Evolutionary conservation across 2,329 filamentous ascomycete species (phyloP).

Genomic region (Fusarium virguliforme): DNA sequence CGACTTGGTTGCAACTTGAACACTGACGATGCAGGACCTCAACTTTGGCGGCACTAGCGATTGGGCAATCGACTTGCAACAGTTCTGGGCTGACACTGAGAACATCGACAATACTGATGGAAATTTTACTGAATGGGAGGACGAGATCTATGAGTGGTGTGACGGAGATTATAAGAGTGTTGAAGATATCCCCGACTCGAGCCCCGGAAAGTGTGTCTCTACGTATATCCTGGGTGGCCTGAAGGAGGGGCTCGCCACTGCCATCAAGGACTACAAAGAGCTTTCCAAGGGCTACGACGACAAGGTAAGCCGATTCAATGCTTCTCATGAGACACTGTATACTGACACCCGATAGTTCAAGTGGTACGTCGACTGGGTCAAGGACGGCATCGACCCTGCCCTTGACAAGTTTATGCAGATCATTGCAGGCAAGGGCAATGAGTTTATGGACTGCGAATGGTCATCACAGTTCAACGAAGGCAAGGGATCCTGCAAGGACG

Average conservation of each 20-base stretch:
- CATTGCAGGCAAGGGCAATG: neutral
- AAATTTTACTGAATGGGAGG: neutral
- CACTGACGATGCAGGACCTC: constrained; percentile 11
- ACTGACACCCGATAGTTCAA: neutral
- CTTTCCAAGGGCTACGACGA: neutral
- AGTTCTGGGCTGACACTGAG: constrained; percentile 1
- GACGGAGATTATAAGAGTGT: neutral
- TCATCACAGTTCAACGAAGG: neutral
- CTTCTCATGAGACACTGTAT: neutral
- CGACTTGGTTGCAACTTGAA: neutral
- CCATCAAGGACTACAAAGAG: neutral
- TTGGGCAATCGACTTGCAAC: constrained; percentile 46
- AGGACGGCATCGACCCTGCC: neutral
- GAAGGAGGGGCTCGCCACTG: neutral
- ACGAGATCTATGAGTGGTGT: neutral
- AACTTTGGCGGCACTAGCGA: constrained; percentile 49
- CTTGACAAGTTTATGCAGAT: constrained; percentile 6
- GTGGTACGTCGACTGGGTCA: constrained; percentile 3
- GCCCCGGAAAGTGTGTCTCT: neutral
- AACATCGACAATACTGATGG: neutral
- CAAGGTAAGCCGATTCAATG: neutral
- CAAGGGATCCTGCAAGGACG: neutral
- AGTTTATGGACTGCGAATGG: neutral
- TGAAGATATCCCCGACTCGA: neutral
- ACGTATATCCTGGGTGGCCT: neutral